phyloP scores from a whole-genome alignment of 1,284 basidiomycete genomes.

The Baeospora myosura region DNA sequence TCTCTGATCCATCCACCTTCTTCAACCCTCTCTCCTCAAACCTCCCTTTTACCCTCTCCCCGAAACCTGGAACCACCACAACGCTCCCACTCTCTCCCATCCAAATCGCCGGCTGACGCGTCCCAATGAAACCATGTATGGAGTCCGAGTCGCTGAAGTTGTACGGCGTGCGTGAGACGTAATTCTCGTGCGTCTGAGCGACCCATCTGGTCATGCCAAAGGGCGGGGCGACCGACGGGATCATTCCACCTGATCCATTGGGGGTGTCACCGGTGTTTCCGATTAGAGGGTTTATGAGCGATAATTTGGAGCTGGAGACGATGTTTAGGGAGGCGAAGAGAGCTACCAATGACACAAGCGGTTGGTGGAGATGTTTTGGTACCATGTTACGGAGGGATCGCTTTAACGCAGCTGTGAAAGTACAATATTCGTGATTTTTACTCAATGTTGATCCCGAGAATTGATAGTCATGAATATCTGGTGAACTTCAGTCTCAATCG shows the following conservation, averaged over 20 bases:
- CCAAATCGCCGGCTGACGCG: conserved; percentile 85
- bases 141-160: conserved; percentile 53
- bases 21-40: conserved; percentile 59
- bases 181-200: conserved; percentile 63
- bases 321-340: no score
- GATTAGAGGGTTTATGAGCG: conserved; percentile 34
- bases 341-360: no score
- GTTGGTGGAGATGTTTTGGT: no score
- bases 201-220: conserved; percentile 83
- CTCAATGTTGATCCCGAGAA: no score
- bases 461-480: no score
- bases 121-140: conserved; percentile 72
- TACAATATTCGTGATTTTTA: no score
- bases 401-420: no score
- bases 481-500: no score
- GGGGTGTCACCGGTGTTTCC: conserved; percentile 68
- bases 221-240: conserved; percentile 57
- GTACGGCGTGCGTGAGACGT: conserved; percentile 73
- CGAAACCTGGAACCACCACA: conserved; percentile 56
- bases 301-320: neutral
- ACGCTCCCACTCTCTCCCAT: conserved; percentile 79
- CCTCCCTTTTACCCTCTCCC: conserved; percentile 36
- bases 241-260: conserved; percentile 59
- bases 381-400: no score
- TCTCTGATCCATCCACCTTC: conserved; percentile 54